A percentile compares a stretch with the other conserved stretches of the same genome.
Conservation (phyloP, 345 rosid species). For the Eucalyptus rudis region DNA sequence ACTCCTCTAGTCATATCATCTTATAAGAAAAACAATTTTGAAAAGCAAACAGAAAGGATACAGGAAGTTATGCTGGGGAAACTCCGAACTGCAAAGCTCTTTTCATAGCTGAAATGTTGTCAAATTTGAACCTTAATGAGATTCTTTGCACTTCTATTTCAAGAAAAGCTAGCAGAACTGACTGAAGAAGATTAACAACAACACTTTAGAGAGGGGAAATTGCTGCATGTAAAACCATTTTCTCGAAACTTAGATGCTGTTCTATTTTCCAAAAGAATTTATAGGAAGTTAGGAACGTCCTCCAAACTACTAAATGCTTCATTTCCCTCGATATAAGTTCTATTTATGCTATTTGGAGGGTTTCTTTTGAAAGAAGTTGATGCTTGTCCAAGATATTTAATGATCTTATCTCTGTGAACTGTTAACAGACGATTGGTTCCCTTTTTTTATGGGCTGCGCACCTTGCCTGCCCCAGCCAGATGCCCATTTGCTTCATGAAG, state of each 20-base stretch:
- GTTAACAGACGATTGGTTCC: constrained; percentile 36
- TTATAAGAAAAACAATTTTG: too few species aligned
- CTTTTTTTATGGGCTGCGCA: too few species aligned
- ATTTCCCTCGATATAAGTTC: background rate
- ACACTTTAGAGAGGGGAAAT: too few species aligned
- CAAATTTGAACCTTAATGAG: background rate
- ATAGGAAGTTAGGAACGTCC: background rate
- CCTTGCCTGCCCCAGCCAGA: too few species aligned
- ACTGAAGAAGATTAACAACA: background rate
- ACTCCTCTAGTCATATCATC: too few species aligned
- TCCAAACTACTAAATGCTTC: background rate
- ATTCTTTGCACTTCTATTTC: background rate
- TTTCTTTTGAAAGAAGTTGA: background rate
- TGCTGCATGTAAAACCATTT: background rate
- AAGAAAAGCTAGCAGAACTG: background rate
- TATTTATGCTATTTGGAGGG: background rate
- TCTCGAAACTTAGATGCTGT: background rate
- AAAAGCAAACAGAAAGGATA: too few species aligned
- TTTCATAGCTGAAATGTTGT: background rate
- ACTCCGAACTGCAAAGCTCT: too few species aligned
- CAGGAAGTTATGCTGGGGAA: too few species aligned
- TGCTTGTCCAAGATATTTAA: background rate
- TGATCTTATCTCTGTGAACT: background rate
- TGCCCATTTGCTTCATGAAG: too few species aligned
- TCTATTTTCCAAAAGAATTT: background rate